Base-by-base conservation (phyloP, 805 yeast genomes). In the Isabelozyma rhagii region DNA sequence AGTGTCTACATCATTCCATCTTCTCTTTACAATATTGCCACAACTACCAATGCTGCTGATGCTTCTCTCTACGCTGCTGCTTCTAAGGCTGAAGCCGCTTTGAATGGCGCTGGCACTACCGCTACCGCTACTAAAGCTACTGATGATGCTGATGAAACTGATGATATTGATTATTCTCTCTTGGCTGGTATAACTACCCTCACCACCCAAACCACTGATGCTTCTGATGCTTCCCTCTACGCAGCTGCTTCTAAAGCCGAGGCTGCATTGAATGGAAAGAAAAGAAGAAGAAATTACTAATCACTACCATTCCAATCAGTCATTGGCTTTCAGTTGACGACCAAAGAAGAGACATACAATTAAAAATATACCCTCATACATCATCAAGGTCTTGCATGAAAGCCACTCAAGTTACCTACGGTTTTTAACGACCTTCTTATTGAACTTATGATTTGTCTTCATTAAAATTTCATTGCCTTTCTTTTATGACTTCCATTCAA, bases 141-240 rank as follows among this genome's bases (percentile, higher is more conserved):
- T 3, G 31, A 53, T 29, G 75, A 75, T 47, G 36, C 47, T 39
- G 63, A 64, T 34, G 38, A 71, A 25, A 46, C 66, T 31, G 45
- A 59, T 34, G 67, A 64, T 27, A 52, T 66, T 50, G 61, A 60
- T 47, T 55, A 58, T 43, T 66, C 69, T 27, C 25, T 21, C 25
- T 21, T 21, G 25, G 41, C 51, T 17, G 28, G 57, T 31, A 27
- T 52, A 10, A 38, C 57, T 3, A 15, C 53, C 18, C 38, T 38
- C 15, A 41, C 57, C n/a, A 54, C 55, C 43, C 45, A 58, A n/a
- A 42, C 60, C 14, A 44, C 52, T 14, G 41, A 54, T 41, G 47
- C 56, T 39, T 44, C 51, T 43, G 50, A 57, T 28, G 43, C 52
- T 9, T 40, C 53, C 40, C 34, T 48, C 42, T 50, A 52, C 29